Evolutionary conservation across 164 flowering plant species (phyloP).

Genomic region (Platanus orientalis): DNA sequence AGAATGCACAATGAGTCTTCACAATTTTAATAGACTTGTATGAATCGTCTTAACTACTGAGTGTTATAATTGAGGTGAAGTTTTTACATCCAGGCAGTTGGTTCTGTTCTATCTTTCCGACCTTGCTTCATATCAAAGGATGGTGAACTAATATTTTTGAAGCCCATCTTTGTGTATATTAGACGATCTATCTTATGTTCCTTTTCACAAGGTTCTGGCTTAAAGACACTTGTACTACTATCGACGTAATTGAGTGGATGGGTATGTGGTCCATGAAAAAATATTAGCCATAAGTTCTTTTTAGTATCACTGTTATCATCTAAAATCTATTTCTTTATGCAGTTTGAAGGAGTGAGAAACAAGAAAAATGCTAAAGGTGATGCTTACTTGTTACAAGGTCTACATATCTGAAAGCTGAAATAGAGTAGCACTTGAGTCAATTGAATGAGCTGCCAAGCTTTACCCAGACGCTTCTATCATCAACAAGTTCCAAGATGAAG

Average conservation of each 20-base stretch:
- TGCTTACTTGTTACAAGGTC: slow-evolving; percentile 65
- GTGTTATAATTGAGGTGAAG: too few relatives aligned
- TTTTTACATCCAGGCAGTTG: too few relatives aligned
- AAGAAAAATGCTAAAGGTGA: slow-evolving; percentile 38
- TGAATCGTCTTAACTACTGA: too few relatives aligned
- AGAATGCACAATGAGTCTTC: too few relatives aligned
- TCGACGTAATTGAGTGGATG: not conserved
- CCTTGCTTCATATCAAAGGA: too few relatives aligned
- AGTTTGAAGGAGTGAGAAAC: slow-evolving; percentile 15
- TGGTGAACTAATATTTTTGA: too few relatives aligned
- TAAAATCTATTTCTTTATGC: slow-evolving; percentile 18
- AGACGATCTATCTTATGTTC: too few relatives aligned
- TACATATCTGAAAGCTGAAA: slow-evolving; percentile 71
- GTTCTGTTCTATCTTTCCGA: too few relatives aligned
- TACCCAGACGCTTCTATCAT: slow-evolving; percentile 43
- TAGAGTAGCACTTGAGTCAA: slow-evolving; percentile 42
- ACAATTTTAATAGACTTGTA: too few relatives aligned
- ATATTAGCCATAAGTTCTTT: slow-evolving; percentile 5
- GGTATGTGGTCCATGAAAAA: slow-evolving; percentile 10
- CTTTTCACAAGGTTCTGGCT: too few relatives aligned
- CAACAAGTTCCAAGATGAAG: slow-evolving; percentile 61
- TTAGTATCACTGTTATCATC: too few relatives aligned
- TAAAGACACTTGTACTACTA: not conserved
- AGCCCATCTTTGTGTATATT: too few relatives aligned
- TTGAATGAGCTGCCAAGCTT: slow-evolving; percentile 55